Percentiles rank a stretch among this genome's conserved stretches.
Conservation (phyloP, 306 rosid species). For the Vachellia pachyceras region DNA sequence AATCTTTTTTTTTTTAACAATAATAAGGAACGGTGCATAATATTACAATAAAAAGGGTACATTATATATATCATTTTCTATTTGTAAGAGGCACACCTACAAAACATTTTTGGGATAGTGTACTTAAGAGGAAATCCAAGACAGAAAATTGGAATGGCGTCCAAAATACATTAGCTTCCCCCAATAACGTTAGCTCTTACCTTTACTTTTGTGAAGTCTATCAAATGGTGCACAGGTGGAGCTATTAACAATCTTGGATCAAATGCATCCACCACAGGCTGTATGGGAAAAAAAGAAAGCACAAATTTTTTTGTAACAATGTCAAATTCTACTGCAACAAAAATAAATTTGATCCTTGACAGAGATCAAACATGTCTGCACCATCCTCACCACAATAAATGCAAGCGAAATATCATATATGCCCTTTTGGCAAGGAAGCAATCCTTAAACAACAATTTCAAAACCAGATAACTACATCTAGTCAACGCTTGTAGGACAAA, state of each 20-base stretch:
- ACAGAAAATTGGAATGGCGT: constrained; percentile 20
- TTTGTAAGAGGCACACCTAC: constrained; percentile 7
- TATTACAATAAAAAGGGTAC: not conserved
- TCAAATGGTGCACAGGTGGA: constrained; percentile 76
- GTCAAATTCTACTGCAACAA: constrained; percentile 27
- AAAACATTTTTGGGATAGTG: constrained; percentile 5
- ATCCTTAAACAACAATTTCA: constrained; percentile 22
- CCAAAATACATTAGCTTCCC: constrained; percentile 23
- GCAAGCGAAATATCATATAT: not conserved
- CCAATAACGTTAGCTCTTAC: constrained; percentile 40
- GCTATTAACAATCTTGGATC: constrained; percentile 93
- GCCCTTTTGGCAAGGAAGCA: not conserved
- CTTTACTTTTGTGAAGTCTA: constrained; percentile 82
- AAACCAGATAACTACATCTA: constrained; percentile 3
- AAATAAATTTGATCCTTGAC: constrained; percentile 5
- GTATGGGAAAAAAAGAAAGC: constrained; percentile 39
- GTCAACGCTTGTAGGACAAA: constrained; percentile 24
- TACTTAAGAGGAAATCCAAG: constrained; percentile 12
- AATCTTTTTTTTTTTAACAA: not conserved
- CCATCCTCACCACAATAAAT: constrained; percentile 24
- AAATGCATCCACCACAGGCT: constrained; percentile 99
- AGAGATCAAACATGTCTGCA: constrained; percentile 13
- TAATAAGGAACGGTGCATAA: no score
- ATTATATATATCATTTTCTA: not conserved
- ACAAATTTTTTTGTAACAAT: not conserved